phyloP scores from a whole-genome alignment of 805 yeast genomes.

The Starmerella floricola region DNA sequence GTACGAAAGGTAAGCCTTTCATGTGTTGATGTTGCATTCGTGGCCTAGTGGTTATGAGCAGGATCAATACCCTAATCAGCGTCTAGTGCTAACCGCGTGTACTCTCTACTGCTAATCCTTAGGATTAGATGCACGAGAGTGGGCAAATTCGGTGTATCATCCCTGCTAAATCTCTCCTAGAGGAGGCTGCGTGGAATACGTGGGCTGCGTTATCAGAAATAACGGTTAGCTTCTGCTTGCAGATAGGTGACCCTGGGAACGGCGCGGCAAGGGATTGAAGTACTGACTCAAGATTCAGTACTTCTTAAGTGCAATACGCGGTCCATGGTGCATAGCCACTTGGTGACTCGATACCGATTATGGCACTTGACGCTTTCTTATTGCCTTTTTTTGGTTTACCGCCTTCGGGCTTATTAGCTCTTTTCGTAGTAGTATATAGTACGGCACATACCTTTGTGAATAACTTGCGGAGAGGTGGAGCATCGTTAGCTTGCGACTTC shows the following conservation, averaged over 20 bases:
- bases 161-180: slow-evolving; percentile 21
- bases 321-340: slow-evolving; percentile 17
- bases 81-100: slow-evolving; percentile 24
- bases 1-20: neutral
- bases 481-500: no score
- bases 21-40: neutral
- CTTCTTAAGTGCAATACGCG: slow-evolving; percentile 27
- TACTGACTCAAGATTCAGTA: neutral
- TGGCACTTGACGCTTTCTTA: slow-evolving; percentile 17
- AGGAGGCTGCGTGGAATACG: slow-evolving; percentile 26
- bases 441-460: no score
- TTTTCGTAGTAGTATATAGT: no score
- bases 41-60: slow-evolving; percentile 18
- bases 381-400: neutral
- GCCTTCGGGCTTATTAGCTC: no score
- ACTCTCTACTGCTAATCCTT: slow-evolving; percentile 22
- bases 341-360: slow-evolving; percentile 27
- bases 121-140: slow-evolving; percentile 21
- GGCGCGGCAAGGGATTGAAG: slow-evolving; percentile 26
- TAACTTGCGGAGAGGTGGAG: no score
- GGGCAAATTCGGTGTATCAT: slow-evolving; percentile 28
- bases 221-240: slow-evolving; percentile 7
- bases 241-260: slow-evolving; percentile 21
- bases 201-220: slow-evolving; percentile 27
- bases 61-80: neutral